Evolutionary conservation across 805 yeast genomes (phyloP).

Genomic region (Hanseniaspora occidentalis): DNA sequence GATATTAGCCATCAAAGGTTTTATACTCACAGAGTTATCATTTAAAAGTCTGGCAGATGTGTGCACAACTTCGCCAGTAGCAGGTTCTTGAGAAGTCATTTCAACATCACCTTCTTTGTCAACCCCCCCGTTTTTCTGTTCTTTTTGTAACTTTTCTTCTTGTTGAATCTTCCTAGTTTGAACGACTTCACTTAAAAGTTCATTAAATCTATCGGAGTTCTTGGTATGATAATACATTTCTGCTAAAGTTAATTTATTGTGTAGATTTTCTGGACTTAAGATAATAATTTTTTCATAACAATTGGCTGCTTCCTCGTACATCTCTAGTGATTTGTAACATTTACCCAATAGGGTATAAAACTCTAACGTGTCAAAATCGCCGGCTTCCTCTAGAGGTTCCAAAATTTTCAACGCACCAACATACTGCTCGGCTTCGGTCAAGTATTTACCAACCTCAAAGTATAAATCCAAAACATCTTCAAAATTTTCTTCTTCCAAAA

Average conservation of each 20-base stretch:
- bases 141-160: conserved; percentile 9
- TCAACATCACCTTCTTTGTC: background rate
- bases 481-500: conserved; percentile 43
- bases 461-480: conserved; percentile 61
- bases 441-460: conserved; percentile 60
- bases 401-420: conserved; percentile 68
- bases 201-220: conserved; percentile 43
- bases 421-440: conserved; percentile 56
- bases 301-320: conserved; percentile 49
- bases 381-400: conserved; percentile 40
- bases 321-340: conserved; percentile 64
- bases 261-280: conserved; percentile 52
- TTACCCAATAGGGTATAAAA: conserved; percentile 46
- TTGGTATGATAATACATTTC: conserved; percentile 66
- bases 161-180: conserved; percentile 25
- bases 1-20: conserved; percentile 9
- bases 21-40: conserved; percentile 6
- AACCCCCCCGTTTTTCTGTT: conserved; percentile 7
- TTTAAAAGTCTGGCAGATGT: conserved; percentile 9
- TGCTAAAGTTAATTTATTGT: conserved; percentile 64
- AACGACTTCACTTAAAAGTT: conserved; percentile 41
- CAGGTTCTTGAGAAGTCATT: conserved; percentile 1
- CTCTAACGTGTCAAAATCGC: conserved; percentile 39
- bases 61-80: background rate
- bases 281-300: conserved; percentile 43